Conservation (phyloP, 73 alveolate genomes). For the Loxodes magnus region DNA sequence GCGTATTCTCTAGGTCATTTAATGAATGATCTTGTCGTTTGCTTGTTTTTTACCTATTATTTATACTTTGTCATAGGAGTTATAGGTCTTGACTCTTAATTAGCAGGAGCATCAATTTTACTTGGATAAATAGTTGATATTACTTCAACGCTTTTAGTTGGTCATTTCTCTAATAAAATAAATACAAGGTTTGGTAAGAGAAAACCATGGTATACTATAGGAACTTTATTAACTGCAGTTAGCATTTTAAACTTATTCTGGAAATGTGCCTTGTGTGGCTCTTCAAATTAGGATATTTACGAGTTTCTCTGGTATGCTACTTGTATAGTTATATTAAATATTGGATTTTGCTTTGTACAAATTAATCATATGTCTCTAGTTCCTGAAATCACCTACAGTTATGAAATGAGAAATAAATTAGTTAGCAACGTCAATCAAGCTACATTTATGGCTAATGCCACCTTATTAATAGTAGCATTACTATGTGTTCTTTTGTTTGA, state of each 20-base stretch:
- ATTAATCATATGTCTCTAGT: conserved; percentile 42
- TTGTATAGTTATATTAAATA: conserved; percentile 23
- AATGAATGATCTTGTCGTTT: conserved; percentile 37
- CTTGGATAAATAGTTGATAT: conserved; percentile 78
- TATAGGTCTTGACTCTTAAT: neutral
- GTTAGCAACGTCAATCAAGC: conserved; percentile 30
- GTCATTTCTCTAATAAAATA: conserved; percentile 43
- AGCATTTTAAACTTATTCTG: too few species aligned
- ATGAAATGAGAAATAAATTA: conserved; percentile 33
- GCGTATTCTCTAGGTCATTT: conserved; percentile 51
- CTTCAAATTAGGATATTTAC: too few species aligned
- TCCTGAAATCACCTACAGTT: conserved; percentile 28
- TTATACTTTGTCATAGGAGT: neutral
- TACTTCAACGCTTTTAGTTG: conserved; percentile 64
- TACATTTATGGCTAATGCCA: conserved; percentile 32
- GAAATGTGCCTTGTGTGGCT: too few species aligned
- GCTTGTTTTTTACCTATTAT: conserved; percentile 34
- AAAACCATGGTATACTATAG: conserved; percentile 73
- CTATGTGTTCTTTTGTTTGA: conserved; percentile 11
- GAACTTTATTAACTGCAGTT: too few species aligned
- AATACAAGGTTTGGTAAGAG: conserved; percentile 60
- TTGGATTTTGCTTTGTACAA: conserved; percentile 41
- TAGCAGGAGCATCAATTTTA: conserved; percentile 31
- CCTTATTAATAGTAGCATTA: conserved; percentile 27
- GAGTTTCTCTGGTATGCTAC: neutral